Evolutionary conservation across 257 asterid genomes (phyloP).

Genomic region (Haberlea rhodopensis): DNA sequence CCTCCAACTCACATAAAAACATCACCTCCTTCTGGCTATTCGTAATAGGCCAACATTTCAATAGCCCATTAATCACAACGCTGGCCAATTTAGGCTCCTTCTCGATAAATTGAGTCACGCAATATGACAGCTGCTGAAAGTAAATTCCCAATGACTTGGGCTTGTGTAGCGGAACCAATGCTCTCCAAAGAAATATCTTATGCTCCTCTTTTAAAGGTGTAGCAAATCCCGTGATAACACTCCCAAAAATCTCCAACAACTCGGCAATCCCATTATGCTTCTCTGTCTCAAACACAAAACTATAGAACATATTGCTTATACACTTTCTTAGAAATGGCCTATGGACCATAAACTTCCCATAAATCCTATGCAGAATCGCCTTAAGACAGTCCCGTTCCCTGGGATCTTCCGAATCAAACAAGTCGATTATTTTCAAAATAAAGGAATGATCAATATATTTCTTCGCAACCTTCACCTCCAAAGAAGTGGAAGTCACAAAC

Average conservation of each 20-base stretch:
- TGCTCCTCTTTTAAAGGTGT: conserved; percentile 91
- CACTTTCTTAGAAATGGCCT: conserved; percentile 74
- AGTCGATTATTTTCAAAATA: conserved; percentile 59
- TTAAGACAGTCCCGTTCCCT: conserved; percentile 88
- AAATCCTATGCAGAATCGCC: conserved; percentile 79
- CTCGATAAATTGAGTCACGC: conserved; percentile 78
- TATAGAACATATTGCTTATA: conserved; percentile 67
- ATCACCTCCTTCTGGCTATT: conserved; percentile 92
- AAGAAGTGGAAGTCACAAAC: conserved; percentile 62
- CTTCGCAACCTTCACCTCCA: conserved; percentile 75
- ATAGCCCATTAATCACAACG: conserved; percentile 66
- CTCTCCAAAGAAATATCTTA: conserved; percentile 77
- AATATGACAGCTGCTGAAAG: conserved; percentile 78
- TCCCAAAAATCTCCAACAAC: conserved; percentile 85
- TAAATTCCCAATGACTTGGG: conserved; percentile 75
- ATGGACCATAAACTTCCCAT: conserved; percentile 88
- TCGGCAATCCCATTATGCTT: conserved; percentile 84
- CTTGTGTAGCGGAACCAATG: conserved; percentile 79
- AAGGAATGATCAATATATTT: conserved; percentile 70
- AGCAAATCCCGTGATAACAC: conserved; percentile 91
- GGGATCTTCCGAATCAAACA: conserved; percentile 92
- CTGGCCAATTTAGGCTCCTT: conserved; percentile 85
- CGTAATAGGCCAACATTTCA: conserved; percentile 88
- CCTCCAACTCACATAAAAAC: conserved; percentile 88
- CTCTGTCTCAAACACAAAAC: conserved; percentile 69